phyloP scores from a whole-genome alignment of 768 basidiomycete genomes.

The Amanita exitialis region DNA sequence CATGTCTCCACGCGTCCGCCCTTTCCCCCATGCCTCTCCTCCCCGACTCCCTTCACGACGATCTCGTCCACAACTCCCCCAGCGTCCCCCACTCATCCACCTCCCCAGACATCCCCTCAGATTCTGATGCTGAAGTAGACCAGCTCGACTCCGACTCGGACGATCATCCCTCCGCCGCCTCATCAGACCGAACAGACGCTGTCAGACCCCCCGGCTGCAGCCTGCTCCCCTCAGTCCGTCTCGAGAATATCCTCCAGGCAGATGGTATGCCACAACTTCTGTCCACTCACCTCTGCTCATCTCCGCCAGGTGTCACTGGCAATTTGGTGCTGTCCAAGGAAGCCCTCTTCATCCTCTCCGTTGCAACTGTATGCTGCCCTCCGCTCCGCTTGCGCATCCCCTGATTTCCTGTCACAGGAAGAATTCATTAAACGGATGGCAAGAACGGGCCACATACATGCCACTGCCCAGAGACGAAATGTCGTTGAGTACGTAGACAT shows the following conservation, averaged over 20 bases:
- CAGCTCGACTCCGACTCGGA: conserved; percentile 52
- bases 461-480: conserved; percentile 45
- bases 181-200: conserved; percentile 17
- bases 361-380: conserved; percentile 53
- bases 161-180: conserved; percentile 20
- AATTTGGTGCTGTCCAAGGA: conserved; percentile 66
- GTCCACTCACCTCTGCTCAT: conserved; percentile 3
- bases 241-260: conserved; percentile 74
- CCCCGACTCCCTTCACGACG: not conserved
- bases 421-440: conserved; percentile 76
- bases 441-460: conserved; percentile 59
- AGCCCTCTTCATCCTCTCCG: conserved; percentile 60
- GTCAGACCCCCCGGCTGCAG: conserved; percentile 49
- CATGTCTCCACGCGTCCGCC: not conserved
- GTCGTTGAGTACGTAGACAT: conserved; percentile 64
- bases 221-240: conserved; percentile 49
- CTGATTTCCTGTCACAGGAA: conserved; percentile 40
- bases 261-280: conserved; percentile 41
- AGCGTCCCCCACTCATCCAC: conserved; percentile 10
- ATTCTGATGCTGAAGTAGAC: conserved; percentile 54
- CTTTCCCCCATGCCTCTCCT: not conserved
- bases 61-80: not conserved
- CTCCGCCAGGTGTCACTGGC: conserved; percentile 41
- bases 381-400: not conserved
- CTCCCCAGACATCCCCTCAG: conserved; percentile 26